Evolutionary conservation across 768 basidiomycete species (phyloP), one percentile per base, ranked within the genome.

Genomic region (Hebeloma cylindrosporum): DNA sequence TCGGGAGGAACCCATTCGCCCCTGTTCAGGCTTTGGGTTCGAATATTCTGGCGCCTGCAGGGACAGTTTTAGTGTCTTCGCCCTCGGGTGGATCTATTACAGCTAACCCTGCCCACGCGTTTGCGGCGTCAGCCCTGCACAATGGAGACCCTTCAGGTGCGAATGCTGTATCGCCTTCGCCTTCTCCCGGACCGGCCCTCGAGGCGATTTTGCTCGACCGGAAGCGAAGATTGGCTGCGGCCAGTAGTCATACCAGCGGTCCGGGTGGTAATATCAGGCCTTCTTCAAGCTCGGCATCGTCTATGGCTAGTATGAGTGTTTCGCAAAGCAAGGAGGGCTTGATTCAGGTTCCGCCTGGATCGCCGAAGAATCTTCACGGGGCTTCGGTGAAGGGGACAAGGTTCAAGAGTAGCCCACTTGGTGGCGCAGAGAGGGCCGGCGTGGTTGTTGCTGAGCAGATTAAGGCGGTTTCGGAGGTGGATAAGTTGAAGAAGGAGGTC

Each of bases 341-440:
- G 39, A 22, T 40, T 32, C 34, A 13, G 23, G 23, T 18, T 29
- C 35, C 34, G 30, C 32, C 3, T n/a, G n/a, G n/a, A n/a, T n/a
- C 20, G 47, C 11, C 37, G 43, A 27, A 52, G 29, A 25, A 43
- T 48, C 14, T 45, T 46, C 13, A 40, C 39, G 22, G 16, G 56
- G 27, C n/a, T n/a, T n/a, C n/a, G n/a, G 42, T 52, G 40, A 84
- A 80, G 56, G 80, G 79, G 17, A 67, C 71, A 16, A 71, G 77
- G 48, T 89, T 87, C 66, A 88, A 88, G 78, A 88, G 85, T 57
- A 87, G 78, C 57, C 85, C 84, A 23, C 65, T 85, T 23, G 75
- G 68, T 16, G 57, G 50, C 21, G 65, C 63, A 18, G 74, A 73
- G 39, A 59, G 68, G 32, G 58, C 52, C 6, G 72, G 73, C 1